Percentiles rank a stretch among this genome's conserved stretches.
Evolutionary conservation across 106 monocot genomes (phyloP).

Genomic region (Platanthera guangdongensis): DNA sequence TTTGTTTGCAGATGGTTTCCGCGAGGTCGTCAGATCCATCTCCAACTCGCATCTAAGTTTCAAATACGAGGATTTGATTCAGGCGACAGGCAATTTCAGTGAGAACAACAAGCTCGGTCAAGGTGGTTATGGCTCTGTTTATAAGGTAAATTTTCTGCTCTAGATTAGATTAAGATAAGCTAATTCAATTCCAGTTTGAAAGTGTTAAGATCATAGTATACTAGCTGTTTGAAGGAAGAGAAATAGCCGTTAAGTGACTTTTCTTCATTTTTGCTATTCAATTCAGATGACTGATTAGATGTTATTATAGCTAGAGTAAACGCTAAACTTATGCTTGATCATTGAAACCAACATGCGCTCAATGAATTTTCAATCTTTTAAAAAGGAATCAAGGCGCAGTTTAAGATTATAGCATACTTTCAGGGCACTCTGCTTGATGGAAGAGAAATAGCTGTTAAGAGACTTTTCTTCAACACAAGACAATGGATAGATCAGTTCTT

Average conservation of each 20-base stretch:
- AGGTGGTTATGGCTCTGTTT: conserved; percentile 63
- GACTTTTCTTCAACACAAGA: conserved; percentile 51
- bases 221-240: background rate
- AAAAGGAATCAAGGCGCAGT: background rate
- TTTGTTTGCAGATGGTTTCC: conserved; percentile 26
- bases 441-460: conserved; percentile 62
- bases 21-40: conserved; percentile 33
- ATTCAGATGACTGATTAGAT: no score
- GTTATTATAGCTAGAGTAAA: background rate
- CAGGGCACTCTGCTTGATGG: conserved; percentile 63
- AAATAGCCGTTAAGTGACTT: no score
- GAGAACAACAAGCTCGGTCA: conserved; percentile 58
- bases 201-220: no score
- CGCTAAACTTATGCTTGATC: background rate
- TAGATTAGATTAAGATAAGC: background rate
- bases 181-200: no score
- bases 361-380: background rate
- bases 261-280: no score
- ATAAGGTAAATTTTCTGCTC: conserved; percentile 35
- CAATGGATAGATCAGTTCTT: conserved; percentile 52
- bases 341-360: background rate
- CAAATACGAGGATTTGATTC: conserved; percentile 41
- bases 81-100: conserved; percentile 48
- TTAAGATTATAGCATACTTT: conserved; percentile 1
- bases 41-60: conserved; percentile 32